These are phyloP conservation scores for Picochlorum sp. DNA, from an alignment of 139 green algal genomes.

Conservation along the genomic window DNA sequence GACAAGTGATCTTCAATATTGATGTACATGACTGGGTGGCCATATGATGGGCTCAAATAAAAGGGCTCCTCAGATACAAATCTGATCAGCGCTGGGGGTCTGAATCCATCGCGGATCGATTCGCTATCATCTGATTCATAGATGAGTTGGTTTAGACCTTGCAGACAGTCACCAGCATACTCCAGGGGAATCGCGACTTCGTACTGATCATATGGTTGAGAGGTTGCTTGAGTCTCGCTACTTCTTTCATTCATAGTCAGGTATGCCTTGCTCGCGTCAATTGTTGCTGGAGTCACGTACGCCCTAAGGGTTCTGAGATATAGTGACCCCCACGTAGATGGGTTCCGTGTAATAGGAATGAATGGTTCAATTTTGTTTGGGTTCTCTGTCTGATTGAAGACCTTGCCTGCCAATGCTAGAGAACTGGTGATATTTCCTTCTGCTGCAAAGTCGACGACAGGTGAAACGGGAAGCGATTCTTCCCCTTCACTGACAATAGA, in stretches of 20 bases:
- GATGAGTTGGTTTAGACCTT: constrained; percentile 20
- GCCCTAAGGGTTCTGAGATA: no score
- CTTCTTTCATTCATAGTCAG: constrained; percentile 17
- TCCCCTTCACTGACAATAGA: not conserved
- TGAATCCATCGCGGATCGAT: constrained; percentile 34
- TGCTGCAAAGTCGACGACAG: constrained; percentile 24
- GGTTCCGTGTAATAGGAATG: no score
- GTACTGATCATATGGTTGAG: constrained; percentile 54
- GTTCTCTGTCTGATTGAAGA: no score
- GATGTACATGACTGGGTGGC: constrained; percentile 55
- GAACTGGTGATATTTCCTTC: no score
- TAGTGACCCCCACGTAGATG: no score
- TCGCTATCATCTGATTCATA: constrained; percentile 17
- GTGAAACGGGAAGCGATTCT: not conserved
- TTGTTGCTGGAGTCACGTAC: constrained; percentile 21
- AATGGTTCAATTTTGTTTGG: no score
- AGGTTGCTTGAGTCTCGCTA: constrained; percentile 11
- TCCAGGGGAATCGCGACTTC: constrained; percentile 51
- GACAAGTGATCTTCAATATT: constrained; percentile 66
- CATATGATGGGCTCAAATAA: constrained; percentile 47
- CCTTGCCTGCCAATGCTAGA: no score
- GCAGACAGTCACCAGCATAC: constrained; percentile 43
- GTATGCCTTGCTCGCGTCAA: constrained; percentile 15
- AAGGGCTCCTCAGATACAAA: constrained; percentile 45
- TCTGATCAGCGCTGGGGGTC: constrained; percentile 32